phyloP scores from a whole-genome alignment of 176 grass and related monocot species.

The Bothriochloa decipiens region DNA sequence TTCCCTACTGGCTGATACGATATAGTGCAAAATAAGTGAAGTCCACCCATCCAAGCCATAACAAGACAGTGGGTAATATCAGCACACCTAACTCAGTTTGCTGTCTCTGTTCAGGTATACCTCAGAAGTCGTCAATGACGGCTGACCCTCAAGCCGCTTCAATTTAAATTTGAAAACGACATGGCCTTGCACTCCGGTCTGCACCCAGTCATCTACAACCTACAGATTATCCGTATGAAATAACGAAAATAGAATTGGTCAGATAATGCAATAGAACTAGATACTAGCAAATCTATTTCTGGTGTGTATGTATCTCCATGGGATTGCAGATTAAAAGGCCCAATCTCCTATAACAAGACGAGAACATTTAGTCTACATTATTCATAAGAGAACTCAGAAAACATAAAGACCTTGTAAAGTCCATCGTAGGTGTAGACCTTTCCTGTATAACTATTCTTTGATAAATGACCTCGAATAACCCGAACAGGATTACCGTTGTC shows the following conservation, averaged over 20 bases:
- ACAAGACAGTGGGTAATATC: not conserved
- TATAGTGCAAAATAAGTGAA: not conserved
- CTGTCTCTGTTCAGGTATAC: slow-evolving; percentile 40
- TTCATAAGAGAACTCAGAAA: not conserved
- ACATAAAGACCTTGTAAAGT: slow-evolving; percentile 71
- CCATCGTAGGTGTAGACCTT: slow-evolving; percentile 93
- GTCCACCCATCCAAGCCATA: not conserved
- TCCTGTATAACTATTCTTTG: slow-evolving; percentile 71
- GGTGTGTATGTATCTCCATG: not conserved
- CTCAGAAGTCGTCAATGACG: slow-evolving; percentile 72
- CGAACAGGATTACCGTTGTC: slow-evolving; percentile 58
- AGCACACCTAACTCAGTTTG: not conserved
- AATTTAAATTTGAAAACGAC: slow-evolving; percentile 81
- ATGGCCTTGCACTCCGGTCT: slow-evolving; percentile 66
- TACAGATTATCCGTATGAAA: slow-evolving; percentile 37
- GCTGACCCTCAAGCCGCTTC: slow-evolving; percentile 82
- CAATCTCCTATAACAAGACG: not conserved
- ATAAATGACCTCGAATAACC: slow-evolving; percentile 73
- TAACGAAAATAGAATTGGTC: not conserved
- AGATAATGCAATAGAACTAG: not conserved
- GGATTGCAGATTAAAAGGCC: not conserved
- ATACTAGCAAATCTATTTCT: slow-evolving; percentile 12
- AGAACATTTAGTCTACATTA: not conserved
- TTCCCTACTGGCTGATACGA: not conserved
- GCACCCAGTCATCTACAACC: slow-evolving; percentile 75